Evolutionary conservation across 345 rosid genomes (phyloP).

Genomic region (Citrus hindsii): DNA sequence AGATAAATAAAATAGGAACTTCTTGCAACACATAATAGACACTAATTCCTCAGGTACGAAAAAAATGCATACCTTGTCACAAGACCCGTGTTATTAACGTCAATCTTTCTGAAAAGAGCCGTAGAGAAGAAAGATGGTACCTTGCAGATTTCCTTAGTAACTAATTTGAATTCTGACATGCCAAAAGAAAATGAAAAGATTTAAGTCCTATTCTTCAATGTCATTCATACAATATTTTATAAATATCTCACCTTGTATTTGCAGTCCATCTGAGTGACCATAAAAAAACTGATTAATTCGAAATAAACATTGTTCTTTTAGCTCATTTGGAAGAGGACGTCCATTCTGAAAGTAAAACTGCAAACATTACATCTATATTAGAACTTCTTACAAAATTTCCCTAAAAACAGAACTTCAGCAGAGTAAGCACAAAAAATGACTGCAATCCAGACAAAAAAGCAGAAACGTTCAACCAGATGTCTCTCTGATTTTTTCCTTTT

Average conservation of each 20-base stretch:
- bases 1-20: neutral
- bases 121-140: slow-evolving; percentile 85
- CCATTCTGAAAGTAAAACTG: slow-evolving; percentile 98
- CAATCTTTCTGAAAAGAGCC: slow-evolving; percentile 70
- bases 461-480: neutral
- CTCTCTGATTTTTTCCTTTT: neutral
- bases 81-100: slow-evolving; percentile 52
- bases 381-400: neutral
- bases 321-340: slow-evolving; percentile 73
- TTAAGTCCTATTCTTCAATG: slow-evolving; percentile 7
- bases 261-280: slow-evolving; percentile 70
- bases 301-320: slow-evolving; percentile 67
- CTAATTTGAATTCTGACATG: slow-evolving; percentile 54
- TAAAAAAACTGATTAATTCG: slow-evolving; percentile 70
- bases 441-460: neutral
- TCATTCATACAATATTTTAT: neutral
- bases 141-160: slow-evolving; percentile 89
- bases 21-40: neutral
- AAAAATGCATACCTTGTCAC: slow-evolving; percentile 60
- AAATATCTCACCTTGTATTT: slow-evolving; percentile 52
- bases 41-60: neutral
- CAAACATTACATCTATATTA: slow-evolving; percentile 28
- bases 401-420: neutral
- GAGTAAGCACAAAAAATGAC: neutral
- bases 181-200: neutral